These are phyloP conservation scores for Somion occarium DNA, from an alignment of 1,284 basidiomycete genomes.

Conservation along the genomic window DNA sequence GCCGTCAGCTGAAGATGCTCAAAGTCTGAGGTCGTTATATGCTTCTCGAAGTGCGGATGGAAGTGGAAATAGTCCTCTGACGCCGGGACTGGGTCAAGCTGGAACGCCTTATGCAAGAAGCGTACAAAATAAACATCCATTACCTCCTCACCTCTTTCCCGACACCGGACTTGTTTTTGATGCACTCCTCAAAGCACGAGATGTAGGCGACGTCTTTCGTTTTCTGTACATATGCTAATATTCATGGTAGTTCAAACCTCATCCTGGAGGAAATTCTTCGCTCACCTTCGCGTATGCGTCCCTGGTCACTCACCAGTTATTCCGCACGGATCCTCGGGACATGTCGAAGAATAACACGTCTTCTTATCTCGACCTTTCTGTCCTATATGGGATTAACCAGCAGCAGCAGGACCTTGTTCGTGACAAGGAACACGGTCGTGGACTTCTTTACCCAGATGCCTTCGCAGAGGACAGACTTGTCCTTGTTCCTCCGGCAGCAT, in stretches of 20 bases:
- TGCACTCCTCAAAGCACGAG: slow-evolving; percentile 52
- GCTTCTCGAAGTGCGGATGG: slow-evolving; percentile 68
- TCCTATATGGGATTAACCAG: slow-evolving; percentile 55
- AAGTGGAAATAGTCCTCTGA: slow-evolving; percentile 65
- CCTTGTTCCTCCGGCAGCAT: slow-evolving; percentile 61
- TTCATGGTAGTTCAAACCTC: slow-evolving; percentile 19
- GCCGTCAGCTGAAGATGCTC: neutral
- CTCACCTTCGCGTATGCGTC: slow-evolving; percentile 78
- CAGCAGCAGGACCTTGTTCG: slow-evolving; percentile 15
- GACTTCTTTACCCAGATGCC: slow-evolving; percentile 13
- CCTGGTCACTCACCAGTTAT: slow-evolving; percentile 68
- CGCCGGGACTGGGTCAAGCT: slow-evolving; percentile 71
- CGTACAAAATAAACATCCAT: slow-evolving; percentile 50
- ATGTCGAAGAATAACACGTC: slow-evolving; percentile 58
- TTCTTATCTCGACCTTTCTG: slow-evolving; percentile 73
- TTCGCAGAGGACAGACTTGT: slow-evolving; percentile 16
- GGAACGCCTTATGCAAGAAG: slow-evolving; percentile 72
- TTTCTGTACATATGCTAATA: too few relatives aligned
- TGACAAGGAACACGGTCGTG: slow-evolving; percentile 12
- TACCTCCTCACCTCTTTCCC: slow-evolving; percentile 49
- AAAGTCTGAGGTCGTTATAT: neutral
- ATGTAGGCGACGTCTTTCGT: too few relatives aligned
- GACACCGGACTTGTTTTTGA: slow-evolving; percentile 72
- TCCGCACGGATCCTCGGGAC: slow-evolving; percentile 53
- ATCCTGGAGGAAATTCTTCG: slow-evolving; percentile 50